Conservation (phyloP, 805 yeast species). For the Myxozyma mucilagina region DNA sequence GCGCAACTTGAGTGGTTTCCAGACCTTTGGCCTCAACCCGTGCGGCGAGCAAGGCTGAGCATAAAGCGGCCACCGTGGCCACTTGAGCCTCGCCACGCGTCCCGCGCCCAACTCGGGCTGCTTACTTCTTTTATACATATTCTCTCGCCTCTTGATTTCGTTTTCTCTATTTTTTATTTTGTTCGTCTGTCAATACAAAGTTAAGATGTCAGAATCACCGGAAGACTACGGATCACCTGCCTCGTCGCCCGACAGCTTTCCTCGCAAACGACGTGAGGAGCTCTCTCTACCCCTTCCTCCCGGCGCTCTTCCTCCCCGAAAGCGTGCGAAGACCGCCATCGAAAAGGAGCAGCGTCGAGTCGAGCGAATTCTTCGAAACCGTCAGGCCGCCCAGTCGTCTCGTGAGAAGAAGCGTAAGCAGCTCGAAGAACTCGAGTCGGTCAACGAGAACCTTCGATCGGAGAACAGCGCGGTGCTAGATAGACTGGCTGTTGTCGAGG, state of each 20-base stretch:
- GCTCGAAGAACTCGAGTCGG: constrained; percentile 72
- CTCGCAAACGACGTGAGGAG: constrained; percentile 35
- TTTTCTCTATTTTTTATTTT: background rate
- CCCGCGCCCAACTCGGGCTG: background rate
- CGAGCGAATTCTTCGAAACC: constrained; percentile 87
- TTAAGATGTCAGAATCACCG: constrained; percentile 5
- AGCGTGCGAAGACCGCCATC: constrained; percentile 93
- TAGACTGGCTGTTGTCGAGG: constrained; percentile 20
- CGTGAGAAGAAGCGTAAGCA: constrained; percentile 94
- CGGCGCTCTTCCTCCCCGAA: constrained; percentile 80
- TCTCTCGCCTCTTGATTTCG: background rate
- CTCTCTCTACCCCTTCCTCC: constrained; percentile 42
- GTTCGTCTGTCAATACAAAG: background rate
- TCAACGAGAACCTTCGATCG: constrained; percentile 14
- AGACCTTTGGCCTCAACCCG: background rate
- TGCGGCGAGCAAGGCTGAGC: constrained; percentile 4
- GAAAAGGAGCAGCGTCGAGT: constrained; percentile 96
- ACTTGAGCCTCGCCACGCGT: constrained; percentile 8
- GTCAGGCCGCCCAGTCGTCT: constrained; percentile 97
- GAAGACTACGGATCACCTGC: constrained; percentile 8
- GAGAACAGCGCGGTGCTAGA: constrained; percentile 20
- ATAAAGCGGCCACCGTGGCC: constrained; percentile 15
- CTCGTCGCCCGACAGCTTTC: background rate
- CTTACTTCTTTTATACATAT: background rate
- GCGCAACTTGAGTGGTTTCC: background rate